phyloP scores from a whole-genome alignment of 768 basidiomycete genomes.

The Pulveroboletus sp. region DNA sequence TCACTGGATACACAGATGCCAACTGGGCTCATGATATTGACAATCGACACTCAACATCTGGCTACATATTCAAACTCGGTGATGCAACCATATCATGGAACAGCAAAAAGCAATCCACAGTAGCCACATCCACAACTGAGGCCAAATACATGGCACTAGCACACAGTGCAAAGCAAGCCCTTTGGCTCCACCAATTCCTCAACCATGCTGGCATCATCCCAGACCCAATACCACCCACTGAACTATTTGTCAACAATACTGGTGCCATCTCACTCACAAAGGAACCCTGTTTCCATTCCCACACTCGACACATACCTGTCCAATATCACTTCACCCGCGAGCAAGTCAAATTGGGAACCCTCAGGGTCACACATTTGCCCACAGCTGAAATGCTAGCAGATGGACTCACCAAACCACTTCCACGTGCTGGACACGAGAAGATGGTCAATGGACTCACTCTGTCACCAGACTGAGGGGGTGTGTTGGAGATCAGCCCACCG shows the following conservation, averaged over 20 bases:
- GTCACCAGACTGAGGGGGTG: neutral
- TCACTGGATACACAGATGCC: neutral
- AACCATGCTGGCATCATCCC: neutral
- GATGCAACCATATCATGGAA: conserved; percentile 24
- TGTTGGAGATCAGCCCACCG: conserved; percentile 4
- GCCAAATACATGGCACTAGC: conserved; percentile 38
- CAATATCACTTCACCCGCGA: conserved; percentile 40
- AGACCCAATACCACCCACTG: neutral
- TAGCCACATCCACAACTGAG: conserved; percentile 36
- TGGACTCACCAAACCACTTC: conserved; percentile 40
- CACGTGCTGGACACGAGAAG: neutral
- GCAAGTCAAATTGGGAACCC: conserved; percentile 21
- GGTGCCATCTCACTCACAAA: conserved; percentile 33
- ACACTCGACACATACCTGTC: conserved; percentile 44
- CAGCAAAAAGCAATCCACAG: conserved; percentile 30
- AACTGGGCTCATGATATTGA: neutral
- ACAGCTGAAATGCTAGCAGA: conserved; percentile 38
- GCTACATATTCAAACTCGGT: neutral
- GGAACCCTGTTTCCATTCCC: conserved; percentile 34
- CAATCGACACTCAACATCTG: neutral
- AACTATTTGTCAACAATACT: conserved; percentile 31
- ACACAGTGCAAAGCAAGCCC: conserved; percentile 8
- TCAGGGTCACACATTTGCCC: conserved; percentile 30
- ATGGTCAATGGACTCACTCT: neutral
- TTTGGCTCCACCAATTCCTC: conserved; percentile 15